Evolutionary conservation across 2,329 filamentous ascomycete species (phyloP).

Genomic region (Xylaria sp.): DNA sequence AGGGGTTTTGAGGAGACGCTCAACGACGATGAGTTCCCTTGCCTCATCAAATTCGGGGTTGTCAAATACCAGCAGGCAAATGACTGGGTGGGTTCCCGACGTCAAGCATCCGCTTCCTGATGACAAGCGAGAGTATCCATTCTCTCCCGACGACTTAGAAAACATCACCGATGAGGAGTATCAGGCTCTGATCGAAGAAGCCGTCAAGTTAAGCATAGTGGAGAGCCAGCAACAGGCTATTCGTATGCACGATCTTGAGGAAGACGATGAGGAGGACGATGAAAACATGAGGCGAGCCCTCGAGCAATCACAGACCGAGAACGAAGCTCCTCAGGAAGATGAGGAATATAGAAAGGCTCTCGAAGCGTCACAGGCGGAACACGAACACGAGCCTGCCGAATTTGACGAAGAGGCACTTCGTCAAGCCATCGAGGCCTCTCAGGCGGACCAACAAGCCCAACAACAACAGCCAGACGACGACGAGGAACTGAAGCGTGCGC

Average conservation of each 20-base stretch:
- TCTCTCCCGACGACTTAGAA: slow-evolving; percentile 46
- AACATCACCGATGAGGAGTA: slow-evolving; percentile 63
- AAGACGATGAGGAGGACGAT: slow-evolving; percentile 28
- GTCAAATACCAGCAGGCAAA: slow-evolving; percentile 18
- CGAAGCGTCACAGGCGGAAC: slow-evolving; percentile 45
- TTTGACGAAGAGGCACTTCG: slow-evolving; percentile 45
- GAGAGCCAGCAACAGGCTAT: slow-evolving; percentile 34
- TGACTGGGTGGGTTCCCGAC: slow-evolving; percentile 31
- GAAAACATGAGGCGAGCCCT: slow-evolving; percentile 33
- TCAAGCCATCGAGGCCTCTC: slow-evolving; percentile 50
- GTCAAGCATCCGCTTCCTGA: slow-evolving; percentile 29
- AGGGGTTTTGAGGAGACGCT: slow-evolving; percentile 52
- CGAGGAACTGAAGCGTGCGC: slow-evolving; percentile 53
- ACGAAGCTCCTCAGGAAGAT: slow-evolving; percentile 38
- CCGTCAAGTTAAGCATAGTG: slow-evolving; percentile 58
- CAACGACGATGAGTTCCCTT: slow-evolving; percentile 31
- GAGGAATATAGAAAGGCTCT: slow-evolving; percentile 50
- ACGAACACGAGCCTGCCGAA: slow-evolving; percentile 15
- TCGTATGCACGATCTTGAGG: slow-evolving; percentile 32
- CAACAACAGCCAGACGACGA: slow-evolving; percentile 36
- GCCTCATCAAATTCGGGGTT: slow-evolving; percentile 25
- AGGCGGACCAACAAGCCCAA: slow-evolving; percentile 30
- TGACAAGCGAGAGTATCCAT: slow-evolving; percentile 11
- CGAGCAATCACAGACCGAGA: slow-evolving; percentile 35
- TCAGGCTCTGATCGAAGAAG: slow-evolving; percentile 60